Evolutionary conservation across 2,329 filamentous ascomycete genomes (phyloP), one percentile per base, ranked within the genome.

Genomic region (Nakataea oryzae): DNA sequence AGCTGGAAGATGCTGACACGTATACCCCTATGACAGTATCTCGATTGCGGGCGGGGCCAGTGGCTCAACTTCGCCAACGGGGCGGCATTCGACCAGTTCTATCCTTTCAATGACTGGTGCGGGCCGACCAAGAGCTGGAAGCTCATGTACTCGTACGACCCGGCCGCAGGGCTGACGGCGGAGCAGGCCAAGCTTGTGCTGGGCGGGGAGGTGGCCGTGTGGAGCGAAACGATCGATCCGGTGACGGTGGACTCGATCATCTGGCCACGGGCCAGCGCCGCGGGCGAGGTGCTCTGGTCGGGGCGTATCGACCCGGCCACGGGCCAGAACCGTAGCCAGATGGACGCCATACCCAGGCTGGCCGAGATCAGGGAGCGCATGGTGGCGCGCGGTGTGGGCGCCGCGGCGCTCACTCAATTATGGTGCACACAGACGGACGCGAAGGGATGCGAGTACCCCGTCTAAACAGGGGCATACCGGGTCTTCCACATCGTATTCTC

Each of bases 21-120:
- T 6, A 6, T 50, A 50, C 24, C 41, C 21, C 17, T 47, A 14
- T 32, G 41, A 60, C 61, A 89, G 86, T 93, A 93, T 70, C 86
- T 95, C 61, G 90, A 95, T 75, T 96, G 91, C 70, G 90, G 91
- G 32, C 82, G 88, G 65, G 91, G 91, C 54, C 83, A 89, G 68
- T 95, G 89, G 87, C 78, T 93, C 66, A 86, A 90, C 76, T 89
- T 89, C 68, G 76, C 77, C 62, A 84, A 85, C 59, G 85, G 82
- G 26, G 74, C 73, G 1, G 74, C 80, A 21, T 81, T 81, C 66
- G 66, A 78, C 24, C 65, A 68, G 1, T 83, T 76, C 74, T 91
- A 82, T 71, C 90, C 90, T 0, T 96, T 89, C 77, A 75, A 78
- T 63, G 91, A 96, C 76, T 96, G 92, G 82, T 96, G 91, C 75